Percentiles rank a stretch among this genome's conserved stretches.
phyloP scores from a whole-genome alignment of 495 filamentous ascomycete genomes.

The Penicillium maclennaniae region DNA sequence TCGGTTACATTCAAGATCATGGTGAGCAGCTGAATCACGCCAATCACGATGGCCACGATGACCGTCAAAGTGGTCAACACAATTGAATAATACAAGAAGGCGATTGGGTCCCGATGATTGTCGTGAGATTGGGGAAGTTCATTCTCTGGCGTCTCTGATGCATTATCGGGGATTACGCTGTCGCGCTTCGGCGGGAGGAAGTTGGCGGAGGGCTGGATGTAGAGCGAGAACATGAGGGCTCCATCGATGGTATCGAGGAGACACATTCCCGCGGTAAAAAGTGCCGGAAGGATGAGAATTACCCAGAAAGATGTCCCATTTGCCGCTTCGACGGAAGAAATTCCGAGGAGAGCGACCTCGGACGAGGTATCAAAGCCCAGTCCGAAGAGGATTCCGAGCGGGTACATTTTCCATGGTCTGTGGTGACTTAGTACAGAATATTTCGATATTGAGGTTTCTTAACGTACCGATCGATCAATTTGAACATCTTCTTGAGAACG shows the following conservation, averaged over 20 bases:
- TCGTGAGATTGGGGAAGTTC: conserved; percentile 24
- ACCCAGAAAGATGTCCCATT: conserved; percentile 89
- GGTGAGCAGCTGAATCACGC: conserved; percentile 76
- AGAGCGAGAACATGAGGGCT: conserved; percentile 91
- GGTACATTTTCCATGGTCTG: conserved; percentile 95
- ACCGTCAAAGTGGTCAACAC: conserved; percentile 83
- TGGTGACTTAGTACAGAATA: not conserved
- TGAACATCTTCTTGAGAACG: conserved; percentile 73
- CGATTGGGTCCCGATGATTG: conserved; percentile 66
- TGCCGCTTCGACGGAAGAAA: conserved; percentile 78
- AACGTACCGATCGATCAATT: conserved; percentile 66
- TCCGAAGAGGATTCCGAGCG: conserved; percentile 84
- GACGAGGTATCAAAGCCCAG: conserved; percentile 95
- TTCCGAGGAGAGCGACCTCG: conserved; percentile 88
- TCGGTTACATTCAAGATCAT: conserved; percentile 70
- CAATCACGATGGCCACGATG: conserved; percentile 81
- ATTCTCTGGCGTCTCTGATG: conserved; percentile 15
- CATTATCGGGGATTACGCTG: conserved; percentile 8
- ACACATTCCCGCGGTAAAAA: conserved; percentile 95
- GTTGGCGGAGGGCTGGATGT: conserved; percentile 59
- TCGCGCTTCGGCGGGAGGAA: conserved; percentile 38
- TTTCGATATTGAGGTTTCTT: not conserved
- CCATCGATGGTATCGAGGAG: conserved; percentile 86
- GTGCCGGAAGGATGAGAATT: conserved; percentile 84
- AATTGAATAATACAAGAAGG: conserved; percentile 91